These are phyloP conservation scores for Zygnema circumcarinatum DNA, from an alignment of 139 green algal species.

Conservation along the genomic window DNA sequence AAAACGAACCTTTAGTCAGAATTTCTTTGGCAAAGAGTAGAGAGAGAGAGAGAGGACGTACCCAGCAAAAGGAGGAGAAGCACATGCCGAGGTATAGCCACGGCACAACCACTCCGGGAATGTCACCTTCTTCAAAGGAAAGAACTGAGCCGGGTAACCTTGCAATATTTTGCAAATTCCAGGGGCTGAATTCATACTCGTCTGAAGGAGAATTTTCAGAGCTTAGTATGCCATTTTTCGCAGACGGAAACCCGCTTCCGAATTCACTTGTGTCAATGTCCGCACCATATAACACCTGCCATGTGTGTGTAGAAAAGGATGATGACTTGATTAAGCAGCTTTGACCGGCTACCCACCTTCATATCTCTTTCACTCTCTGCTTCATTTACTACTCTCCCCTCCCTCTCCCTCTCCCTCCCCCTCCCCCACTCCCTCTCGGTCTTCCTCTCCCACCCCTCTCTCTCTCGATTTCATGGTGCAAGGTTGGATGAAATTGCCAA, in stretches of 20 bases:
- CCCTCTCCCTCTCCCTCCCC: no score
- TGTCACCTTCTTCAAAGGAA: slow-evolving; percentile 53
- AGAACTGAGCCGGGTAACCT: slow-evolving; percentile 61
- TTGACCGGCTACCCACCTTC: no score
- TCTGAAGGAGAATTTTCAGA: neutral
- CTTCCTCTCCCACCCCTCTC: no score
- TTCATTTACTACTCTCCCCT: no score
- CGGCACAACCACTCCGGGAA: slow-evolving; percentile 75
- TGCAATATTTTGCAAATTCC: slow-evolving; percentile 56
- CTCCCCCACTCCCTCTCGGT: no score
- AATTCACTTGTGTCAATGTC: neutral
- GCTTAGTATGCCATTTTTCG: neutral
- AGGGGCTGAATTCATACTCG: neutral
- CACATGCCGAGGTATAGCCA: slow-evolving; percentile 90
- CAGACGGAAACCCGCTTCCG: neutral
- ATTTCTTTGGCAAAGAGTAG: no score
- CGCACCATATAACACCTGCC: slow-evolving; percentile 1
- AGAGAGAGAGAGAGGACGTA: slow-evolving; percentile 30
- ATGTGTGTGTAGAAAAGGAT: neutral
- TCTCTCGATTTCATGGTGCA: no score
- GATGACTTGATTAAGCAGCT: no score
- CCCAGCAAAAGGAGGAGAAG: slow-evolving; percentile 87
- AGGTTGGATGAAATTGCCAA: neutral
- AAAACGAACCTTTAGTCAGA: no score
- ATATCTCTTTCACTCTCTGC: no score